Conservation (phyloP, 345 rosid species). For the Syzygium aromaticum region DNA sequence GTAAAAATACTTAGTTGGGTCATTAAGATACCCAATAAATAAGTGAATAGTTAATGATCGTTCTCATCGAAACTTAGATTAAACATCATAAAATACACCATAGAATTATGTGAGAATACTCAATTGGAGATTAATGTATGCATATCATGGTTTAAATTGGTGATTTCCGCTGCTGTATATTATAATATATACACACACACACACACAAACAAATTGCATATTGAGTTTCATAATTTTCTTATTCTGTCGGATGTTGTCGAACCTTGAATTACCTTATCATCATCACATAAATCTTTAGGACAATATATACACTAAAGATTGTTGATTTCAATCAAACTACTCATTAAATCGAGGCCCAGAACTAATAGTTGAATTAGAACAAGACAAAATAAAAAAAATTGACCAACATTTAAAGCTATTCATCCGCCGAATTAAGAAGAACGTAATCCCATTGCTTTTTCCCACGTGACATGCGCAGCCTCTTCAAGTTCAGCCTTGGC, state of each 20-base stretch:
- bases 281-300: background rate
- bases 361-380: too few relatives aligned
- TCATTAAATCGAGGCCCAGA: too few relatives aligned
- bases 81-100: background rate
- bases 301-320: background rate
- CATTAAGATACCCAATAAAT: background rate
- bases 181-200: too few relatives aligned
- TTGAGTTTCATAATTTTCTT: background rate
- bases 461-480: too few relatives aligned
- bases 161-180: too few relatives aligned
- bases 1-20: background rate
- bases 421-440: too few relatives aligned
- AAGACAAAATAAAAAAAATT: too few relatives aligned
- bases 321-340: background rate
- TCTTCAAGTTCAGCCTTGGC: background rate
- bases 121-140: too few relatives aligned
- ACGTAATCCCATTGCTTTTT: too few relatives aligned
- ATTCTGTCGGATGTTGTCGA: background rate
- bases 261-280: background rate
- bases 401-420: too few relatives aligned
- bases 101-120: background rate
- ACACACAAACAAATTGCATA: background rate
- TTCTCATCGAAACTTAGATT: too few relatives aligned
- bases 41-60: background rate
- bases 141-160: too few relatives aligned